Evolutionary conservation across 1,139 yeast genomes (phyloP).

Genomic region (Geotrichum australiense): DNA sequence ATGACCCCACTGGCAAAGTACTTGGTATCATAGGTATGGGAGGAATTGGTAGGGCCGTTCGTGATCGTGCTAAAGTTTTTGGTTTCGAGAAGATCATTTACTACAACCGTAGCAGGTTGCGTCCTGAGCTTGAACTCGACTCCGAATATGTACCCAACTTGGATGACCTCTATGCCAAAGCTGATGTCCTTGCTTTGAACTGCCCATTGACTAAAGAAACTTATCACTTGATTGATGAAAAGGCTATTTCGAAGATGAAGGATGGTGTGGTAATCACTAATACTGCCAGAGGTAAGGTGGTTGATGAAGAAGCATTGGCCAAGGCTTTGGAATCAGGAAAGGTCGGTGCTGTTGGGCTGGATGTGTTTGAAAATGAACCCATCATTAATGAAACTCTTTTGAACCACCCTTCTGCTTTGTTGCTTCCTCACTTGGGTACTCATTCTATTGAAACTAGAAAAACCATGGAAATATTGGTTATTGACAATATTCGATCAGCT

Average conservation of each 20-base stretch:
- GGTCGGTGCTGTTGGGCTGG: slow-evolving; percentile 68
- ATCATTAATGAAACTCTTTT: slow-evolving; percentile 33
- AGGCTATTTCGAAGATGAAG: slow-evolving; percentile 52
- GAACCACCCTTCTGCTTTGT: slow-evolving; percentile 41
- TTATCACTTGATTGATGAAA: slow-evolving; percentile 50
- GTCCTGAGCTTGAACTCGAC: slow-evolving; percentile 46
- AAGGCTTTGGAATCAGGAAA: slow-evolving; percentile 62
- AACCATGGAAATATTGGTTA: slow-evolving; percentile 52
- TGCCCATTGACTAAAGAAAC: slow-evolving; percentile 53
- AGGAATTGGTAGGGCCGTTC: slow-evolving; percentile 69
- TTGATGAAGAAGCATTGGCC: slow-evolving; percentile 67
- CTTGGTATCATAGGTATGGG: slow-evolving; percentile 78
- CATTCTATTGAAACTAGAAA: slow-evolving; percentile 48
- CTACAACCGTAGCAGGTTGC: slow-evolving; percentile 53
- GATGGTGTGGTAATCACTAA: slow-evolving; percentile 62
- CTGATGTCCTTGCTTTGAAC: slow-evolving; percentile 57
- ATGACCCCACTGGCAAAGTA: slow-evolving; percentile 55
- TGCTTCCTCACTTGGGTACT: slow-evolving; percentile 66
- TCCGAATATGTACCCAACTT: slow-evolving; percentile 45
- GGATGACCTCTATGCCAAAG: slow-evolving; percentile 48
- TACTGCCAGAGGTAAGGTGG: slow-evolving; percentile 60
- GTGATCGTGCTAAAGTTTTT: slow-evolving; percentile 57
- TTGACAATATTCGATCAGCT: slow-evolving; percentile 40
- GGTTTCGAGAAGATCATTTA: slow-evolving; percentile 57
- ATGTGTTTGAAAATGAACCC: slow-evolving; percentile 83